phyloP scores from a whole-genome alignment of 148 eudicot genomes.

The Rhododendron simsii region DNA sequence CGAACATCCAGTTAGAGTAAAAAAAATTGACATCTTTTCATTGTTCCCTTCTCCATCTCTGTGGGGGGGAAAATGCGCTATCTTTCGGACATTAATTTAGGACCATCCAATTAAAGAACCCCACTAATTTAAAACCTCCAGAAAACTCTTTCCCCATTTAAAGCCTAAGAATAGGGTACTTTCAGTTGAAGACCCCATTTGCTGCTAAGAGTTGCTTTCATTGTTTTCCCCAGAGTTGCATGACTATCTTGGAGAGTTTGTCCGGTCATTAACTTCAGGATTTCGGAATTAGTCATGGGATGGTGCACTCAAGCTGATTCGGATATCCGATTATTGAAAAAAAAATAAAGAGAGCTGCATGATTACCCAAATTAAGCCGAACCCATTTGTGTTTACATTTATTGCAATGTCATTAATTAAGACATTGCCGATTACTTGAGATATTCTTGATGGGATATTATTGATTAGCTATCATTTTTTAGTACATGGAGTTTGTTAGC shows the following conservation, averaged over 20 bases:
- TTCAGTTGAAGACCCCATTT: background rate
- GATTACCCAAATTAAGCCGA: background rate
- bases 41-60: too few relatives aligned
- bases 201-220: background rate
- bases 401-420: background rate
- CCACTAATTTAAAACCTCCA: background rate
- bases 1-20: too few relatives aligned
- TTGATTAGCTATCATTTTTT: background rate
- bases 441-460: background rate
- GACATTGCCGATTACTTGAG: background rate
- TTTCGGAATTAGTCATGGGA: too few relatives aligned
- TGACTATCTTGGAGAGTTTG: too few relatives aligned
- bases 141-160: background rate
- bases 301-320: too few relatives aligned
- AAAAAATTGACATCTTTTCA: too few relatives aligned
- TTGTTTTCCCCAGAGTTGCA: background rate
- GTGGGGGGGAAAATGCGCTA: too few relatives aligned
- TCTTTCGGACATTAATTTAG: background rate
- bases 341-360: background rate
- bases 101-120: background rate
- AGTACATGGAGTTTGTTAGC: background rate
- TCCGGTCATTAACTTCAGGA: too few relatives aligned
- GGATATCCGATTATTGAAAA: too few relatives aligned
- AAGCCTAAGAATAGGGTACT: background rate
- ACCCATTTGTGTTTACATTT: background rate